phyloP scores from a whole-genome alignment of 1,139 yeast genomes.

The Geotrichum klebahnii region DNA sequence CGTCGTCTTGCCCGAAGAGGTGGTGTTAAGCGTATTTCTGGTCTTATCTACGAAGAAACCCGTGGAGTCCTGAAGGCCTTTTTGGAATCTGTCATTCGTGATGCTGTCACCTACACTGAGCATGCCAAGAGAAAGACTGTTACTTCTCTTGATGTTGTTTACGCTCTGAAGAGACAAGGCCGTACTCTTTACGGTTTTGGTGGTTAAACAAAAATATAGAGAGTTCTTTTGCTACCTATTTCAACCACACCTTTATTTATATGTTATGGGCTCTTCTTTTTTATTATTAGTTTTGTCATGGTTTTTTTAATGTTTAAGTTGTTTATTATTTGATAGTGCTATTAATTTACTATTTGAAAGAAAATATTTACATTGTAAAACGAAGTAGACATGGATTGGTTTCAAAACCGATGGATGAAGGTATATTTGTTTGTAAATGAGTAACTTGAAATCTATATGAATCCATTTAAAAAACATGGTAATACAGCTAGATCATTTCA shows the following conservation, averaged over 20 bases:
- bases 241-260: conserved; percentile 1
- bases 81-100: conserved; percentile 96
- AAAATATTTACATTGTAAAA: background rate
- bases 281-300: background rate
- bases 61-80: conserved; percentile 94
- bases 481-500: too few relatives aligned
- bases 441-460: too few relatives aligned
- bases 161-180: conserved; percentile 99
- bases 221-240: background rate
- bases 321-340: background rate
- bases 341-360: background rate
- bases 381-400: too few relatives aligned
- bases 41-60: conserved; percentile 97
- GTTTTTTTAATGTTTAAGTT: background rate
- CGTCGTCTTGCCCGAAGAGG: conserved; percentile 99
- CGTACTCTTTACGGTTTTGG: conserved; percentile 99
- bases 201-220: conserved; percentile 55
- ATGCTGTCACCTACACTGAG: conserved; percentile 98
- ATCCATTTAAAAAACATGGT: too few relatives aligned
- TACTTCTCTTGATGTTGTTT: conserved; percentile 96
- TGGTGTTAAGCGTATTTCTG: conserved; percentile 99
- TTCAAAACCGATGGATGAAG: too few relatives aligned
- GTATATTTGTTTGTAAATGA: too few relatives aligned
- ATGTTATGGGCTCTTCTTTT: background rate
- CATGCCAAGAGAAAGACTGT: conserved; percentile 99